phyloP scores from a whole-genome alignment of 2,329 filamentous ascomycete species.

The Pseudocercospora ulei region DNA sequence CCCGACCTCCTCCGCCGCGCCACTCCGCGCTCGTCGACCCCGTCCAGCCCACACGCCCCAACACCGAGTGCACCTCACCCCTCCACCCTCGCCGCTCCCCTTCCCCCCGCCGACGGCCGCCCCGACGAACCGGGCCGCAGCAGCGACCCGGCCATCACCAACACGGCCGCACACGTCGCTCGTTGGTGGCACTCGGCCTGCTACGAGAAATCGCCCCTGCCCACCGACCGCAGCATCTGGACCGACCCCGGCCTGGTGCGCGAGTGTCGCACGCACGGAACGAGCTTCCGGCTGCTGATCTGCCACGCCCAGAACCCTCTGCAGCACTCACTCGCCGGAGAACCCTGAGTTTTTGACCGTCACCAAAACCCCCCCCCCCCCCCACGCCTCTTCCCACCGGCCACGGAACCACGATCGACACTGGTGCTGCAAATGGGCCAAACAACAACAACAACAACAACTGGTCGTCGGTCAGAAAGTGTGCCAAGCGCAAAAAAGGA shows the following conservation, averaged over 20 bases:
- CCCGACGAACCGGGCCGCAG: slow-evolving; percentile 29
- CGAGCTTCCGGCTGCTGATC: slow-evolving; percentile 81
- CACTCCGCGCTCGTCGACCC: slow-evolving; percentile 25
- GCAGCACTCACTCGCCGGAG: slow-evolving; percentile 39
- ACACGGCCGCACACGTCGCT: slow-evolving; percentile 83
- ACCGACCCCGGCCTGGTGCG: slow-evolving; percentile 61
- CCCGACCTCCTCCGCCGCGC: slow-evolving; percentile 29
- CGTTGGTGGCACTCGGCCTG: slow-evolving; percentile 95
- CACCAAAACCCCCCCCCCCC: too few species aligned
- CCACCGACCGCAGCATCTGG: slow-evolving; percentile 61
- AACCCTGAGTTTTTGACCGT: slow-evolving; percentile 42
- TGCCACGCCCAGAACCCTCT: slow-evolving; percentile 77
- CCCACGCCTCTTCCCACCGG: too few species aligned
- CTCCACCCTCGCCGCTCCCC: slow-evolving; percentile 27
- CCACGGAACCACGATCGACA: too few species aligned
- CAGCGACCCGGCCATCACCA: slow-evolving; percentile 74
- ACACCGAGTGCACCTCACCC: too few species aligned
- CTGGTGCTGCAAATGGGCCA: too few species aligned
- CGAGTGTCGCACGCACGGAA: slow-evolving; percentile 79
- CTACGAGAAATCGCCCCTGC: slow-evolving; percentile 56
- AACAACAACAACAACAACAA: too few species aligned
- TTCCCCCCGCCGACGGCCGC: slow-evolving; percentile 44
- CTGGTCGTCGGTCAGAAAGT: too few species aligned
- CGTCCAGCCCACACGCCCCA: too few species aligned
- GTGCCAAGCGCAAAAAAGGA: too few species aligned